These are phyloP conservation scores for Byssothecium circinans DNA, from an alignment of 2,329 filamentous ascomycete species.

Conservation along the genomic window DNA sequence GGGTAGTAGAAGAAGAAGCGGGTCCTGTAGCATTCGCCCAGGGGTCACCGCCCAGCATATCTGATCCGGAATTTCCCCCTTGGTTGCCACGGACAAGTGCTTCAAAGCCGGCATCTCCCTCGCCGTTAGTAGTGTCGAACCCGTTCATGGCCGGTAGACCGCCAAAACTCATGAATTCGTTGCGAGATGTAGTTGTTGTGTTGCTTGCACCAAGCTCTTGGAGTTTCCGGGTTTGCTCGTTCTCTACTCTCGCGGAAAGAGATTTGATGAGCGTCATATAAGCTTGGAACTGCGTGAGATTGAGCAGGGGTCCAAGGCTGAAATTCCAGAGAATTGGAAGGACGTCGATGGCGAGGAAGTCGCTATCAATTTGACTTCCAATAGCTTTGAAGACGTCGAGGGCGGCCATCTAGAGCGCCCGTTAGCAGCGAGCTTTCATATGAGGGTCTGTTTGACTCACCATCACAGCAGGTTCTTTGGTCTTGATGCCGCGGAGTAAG, in stretches of 20 bases:
- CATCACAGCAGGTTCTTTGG: conserved; percentile 97
- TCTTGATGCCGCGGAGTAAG: conserved; percentile 89
- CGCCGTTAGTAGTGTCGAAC: conserved; percentile 56
- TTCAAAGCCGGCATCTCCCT: conserved; percentile 79
- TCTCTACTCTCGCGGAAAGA: conserved; percentile 78
- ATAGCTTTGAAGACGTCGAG: conserved; percentile 83
- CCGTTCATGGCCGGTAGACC: conserved; percentile 57
- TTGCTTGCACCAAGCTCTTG: conserved; percentile 73
- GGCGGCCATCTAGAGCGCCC: conserved; percentile 66
- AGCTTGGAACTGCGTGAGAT: conserved; percentile 79
- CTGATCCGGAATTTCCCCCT: conserved; percentile 34
- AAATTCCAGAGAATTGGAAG: conserved; percentile 90
- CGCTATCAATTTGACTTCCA: conserved; percentile 77
- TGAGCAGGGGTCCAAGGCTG: conserved; percentile 84
- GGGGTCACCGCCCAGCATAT: conserved; percentile 47
- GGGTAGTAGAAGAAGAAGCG: conserved; percentile 31
- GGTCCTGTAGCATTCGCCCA: conserved; percentile 45
- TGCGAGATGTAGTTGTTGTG: conserved; percentile 56
- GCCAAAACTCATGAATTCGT: conserved; percentile 73
- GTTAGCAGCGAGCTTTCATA: not conserved
- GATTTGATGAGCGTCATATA: conserved; percentile 89
- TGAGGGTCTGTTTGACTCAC: conserved; percentile 29
- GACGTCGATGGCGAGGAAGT: conserved; percentile 90
- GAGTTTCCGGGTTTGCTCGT: conserved; percentile 84
- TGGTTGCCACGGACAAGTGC: conserved; percentile 76